Conservation (phyloP, 2,329 filamentous ascomycete genomes). For the Pseudogymnoascus sp. region DNA sequence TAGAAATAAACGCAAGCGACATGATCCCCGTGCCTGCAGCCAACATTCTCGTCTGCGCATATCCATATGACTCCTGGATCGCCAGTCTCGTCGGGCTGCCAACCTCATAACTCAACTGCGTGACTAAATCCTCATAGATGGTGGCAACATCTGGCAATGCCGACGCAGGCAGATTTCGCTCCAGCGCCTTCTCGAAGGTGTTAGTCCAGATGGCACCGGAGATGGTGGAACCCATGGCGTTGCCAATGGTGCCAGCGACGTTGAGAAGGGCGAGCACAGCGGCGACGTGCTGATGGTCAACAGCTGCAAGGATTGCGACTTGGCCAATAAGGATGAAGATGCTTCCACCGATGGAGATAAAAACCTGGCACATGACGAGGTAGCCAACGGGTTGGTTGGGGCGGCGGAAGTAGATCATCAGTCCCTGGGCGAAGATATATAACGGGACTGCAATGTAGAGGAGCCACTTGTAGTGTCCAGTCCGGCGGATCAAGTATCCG, state of each 20-base stretch:
- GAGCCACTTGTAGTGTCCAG: constrained; percentile 45
- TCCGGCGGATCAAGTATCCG: constrained; percentile 41
- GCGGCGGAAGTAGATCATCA: constrained; percentile 51
- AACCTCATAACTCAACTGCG: constrained; percentile 42
- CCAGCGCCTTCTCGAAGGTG: constrained; percentile 46
- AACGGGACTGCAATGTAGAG: constrained; percentile 46
- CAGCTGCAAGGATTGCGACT: constrained; percentile 48
- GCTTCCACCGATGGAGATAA: constrained; percentile 51
- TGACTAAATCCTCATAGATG: constrained; percentile 46
- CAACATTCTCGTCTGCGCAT: constrained; percentile 43
- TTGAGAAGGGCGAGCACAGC: constrained; percentile 51
- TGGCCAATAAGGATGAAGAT: constrained; percentile 50
- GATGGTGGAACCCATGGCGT: constrained; percentile 51
- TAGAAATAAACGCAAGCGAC: constrained; percentile 32
- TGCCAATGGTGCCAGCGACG: constrained; percentile 52
- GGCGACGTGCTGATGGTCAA: constrained; percentile 51
- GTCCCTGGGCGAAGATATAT: constrained; percentile 43
- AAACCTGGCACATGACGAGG: constrained; percentile 52
- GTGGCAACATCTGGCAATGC: constrained; percentile 31
- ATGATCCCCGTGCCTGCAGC: constrained; percentile 42
- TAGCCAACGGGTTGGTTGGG: constrained; percentile 43
- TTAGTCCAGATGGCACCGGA: constrained; percentile 58
- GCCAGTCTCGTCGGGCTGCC: constrained; percentile 37
- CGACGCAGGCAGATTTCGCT: constrained; percentile 40
- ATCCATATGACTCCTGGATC: constrained; percentile 51